Conservation (phyloP, 306 rosid genomes). For the Leucaena leucocephala region DNA sequence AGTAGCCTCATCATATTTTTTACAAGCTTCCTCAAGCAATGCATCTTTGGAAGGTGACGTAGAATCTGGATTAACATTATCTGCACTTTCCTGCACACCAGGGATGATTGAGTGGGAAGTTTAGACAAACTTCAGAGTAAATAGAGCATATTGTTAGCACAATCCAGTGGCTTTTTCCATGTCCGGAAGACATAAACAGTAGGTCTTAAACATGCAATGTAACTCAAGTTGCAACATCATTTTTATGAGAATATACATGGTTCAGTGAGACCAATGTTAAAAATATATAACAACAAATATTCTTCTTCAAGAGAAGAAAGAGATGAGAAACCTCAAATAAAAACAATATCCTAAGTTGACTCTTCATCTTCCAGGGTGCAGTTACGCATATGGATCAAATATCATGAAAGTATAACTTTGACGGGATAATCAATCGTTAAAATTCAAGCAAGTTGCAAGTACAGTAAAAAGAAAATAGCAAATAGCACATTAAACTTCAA, state of each 20-base stretch:
- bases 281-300: conserved; percentile 1
- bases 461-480: neutral
- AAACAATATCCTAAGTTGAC: neutral
- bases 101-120: conserved; percentile 34
- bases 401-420: conserved; percentile 19
- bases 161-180: conserved; percentile 19
- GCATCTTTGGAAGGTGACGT: conserved; percentile 96
- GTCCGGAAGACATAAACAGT: conserved; percentile 14
- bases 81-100: conserved; percentile 94
- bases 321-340: neutral
- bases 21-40: conserved; percentile 99
- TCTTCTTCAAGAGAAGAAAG: neutral
- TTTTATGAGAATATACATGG: conserved; percentile 24
- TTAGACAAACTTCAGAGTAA: conserved; percentile 8
- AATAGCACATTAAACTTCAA: conserved; percentile 1
- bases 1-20: conserved; percentile 96
- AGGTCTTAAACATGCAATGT: neutral
- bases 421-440: neutral
- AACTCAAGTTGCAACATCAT: conserved; percentile 15
- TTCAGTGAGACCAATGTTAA: conserved; percentile 27
- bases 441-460: conserved; percentile 27
- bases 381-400: neutral
- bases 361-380: conserved; percentile 4
- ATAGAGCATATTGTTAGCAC: conserved; percentile 18
- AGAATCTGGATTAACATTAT: conserved; percentile 90